Conservation (phyloP, 129 eudicot species). For the Pittosporum tobira region DNA sequence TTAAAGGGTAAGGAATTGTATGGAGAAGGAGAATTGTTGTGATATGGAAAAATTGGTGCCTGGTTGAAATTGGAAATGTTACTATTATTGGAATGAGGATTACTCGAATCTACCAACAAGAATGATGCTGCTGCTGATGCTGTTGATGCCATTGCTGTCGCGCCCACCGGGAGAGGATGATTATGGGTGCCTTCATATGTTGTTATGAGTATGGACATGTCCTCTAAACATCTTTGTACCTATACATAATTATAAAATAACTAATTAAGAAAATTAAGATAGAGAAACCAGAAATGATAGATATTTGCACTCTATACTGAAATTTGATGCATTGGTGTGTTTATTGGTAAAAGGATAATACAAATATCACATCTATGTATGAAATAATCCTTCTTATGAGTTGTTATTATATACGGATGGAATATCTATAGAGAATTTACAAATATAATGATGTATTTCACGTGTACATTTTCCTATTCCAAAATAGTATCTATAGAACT, state of each 20-base stretch:
- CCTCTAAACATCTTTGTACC: conserved; percentile 92
- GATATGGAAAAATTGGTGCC: conserved; percentile 22
- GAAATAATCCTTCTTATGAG: too few species aligned
- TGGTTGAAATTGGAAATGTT: conserved; percentile 25
- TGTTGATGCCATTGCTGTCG: conserved; percentile 87
- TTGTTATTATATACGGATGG: too few species aligned
- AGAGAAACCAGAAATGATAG: too few species aligned
- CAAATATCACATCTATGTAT: too few species aligned
- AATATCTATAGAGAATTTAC: too few species aligned
- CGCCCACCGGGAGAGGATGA: conserved; percentile 86
- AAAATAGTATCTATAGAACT: too few species aligned
- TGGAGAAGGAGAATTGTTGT: conserved; percentile 27
- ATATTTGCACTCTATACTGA: too few species aligned
- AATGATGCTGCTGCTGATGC: conserved; percentile 57
- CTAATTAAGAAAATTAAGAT: neutral
- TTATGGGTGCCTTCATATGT: conserved; percentile 90
- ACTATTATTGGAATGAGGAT: conserved; percentile 15
- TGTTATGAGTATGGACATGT: conserved; percentile 85
- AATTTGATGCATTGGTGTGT: too few species aligned
- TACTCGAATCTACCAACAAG: conserved; percentile 50
- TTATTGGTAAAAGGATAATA: too few species aligned
- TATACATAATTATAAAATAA: conserved; percentile 33
- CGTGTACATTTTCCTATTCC: too few species aligned
- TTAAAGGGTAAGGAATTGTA: conserved; percentile 29
- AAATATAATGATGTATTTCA: too few species aligned